Conservation (phyloP, 352 stramenopile genomes). For the Poterioochromonas sp. region DNA sequence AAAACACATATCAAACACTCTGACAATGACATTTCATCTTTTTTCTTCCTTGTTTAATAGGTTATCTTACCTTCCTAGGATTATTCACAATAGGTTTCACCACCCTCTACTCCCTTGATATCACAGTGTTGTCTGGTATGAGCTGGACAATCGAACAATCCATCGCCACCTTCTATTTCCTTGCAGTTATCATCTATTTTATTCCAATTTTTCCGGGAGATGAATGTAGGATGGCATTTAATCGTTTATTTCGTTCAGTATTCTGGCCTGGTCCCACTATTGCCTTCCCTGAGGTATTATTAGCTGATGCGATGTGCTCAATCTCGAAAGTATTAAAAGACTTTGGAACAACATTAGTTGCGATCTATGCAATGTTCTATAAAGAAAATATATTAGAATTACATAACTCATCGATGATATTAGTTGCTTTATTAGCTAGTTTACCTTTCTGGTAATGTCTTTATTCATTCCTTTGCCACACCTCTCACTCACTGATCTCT, state of each 20-base stretch:
- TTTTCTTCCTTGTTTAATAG: too few species aligned
- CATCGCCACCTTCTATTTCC: background rate
- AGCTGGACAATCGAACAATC: background rate
- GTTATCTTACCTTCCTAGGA: too few species aligned
- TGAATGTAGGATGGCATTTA: background rate
- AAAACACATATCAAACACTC: background rate
- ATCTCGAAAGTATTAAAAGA: slow-evolving; percentile 42
- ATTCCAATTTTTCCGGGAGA: background rate
- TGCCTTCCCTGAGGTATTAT: slow-evolving; percentile 42
- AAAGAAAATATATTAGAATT: background rate
- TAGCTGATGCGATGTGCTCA: slow-evolving; percentile 41
- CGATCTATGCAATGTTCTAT: slow-evolving; percentile 25
- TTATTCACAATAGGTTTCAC: background rate
- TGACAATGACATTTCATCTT: too few species aligned
- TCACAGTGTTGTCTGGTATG: background rate
- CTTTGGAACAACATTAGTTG: slow-evolving; percentile 37
- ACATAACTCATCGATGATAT: slow-evolving; percentile 33
- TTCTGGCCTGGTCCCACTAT: slow-evolving; percentile 39
- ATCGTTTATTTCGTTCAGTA: background rate
- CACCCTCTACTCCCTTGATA: background rate
- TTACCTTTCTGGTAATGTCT: slow-evolving; percentile 38
- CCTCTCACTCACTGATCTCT: background rate
- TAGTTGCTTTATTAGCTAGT: slow-evolving; percentile 35
- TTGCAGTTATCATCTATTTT: background rate
- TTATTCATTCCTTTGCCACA: too few species aligned